Conservation (phyloP, 176 grass and related monocot species). For the Oryza nivara region DNA sequence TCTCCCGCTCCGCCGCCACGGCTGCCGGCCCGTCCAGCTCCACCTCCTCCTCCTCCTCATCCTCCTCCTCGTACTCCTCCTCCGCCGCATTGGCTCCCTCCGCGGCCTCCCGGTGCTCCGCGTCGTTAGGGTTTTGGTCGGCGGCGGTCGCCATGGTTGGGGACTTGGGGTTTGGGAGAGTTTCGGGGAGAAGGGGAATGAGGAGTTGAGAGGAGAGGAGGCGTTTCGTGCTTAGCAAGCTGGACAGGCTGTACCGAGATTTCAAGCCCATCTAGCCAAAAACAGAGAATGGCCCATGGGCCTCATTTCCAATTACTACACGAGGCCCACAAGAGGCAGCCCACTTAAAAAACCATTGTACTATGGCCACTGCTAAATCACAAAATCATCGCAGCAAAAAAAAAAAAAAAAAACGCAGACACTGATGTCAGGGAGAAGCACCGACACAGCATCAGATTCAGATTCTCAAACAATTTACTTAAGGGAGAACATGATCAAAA, state of each 20-base stretch:
- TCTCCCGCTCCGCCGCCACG: conserved; percentile 52
- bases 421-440: not conserved
- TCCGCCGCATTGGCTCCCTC: conserved; percentile 24
- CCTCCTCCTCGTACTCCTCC: conserved; percentile 43
- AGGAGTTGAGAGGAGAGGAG: not conserved
- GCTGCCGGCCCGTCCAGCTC: conserved; percentile 51
- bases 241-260: not conserved
- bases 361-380: not conserved
- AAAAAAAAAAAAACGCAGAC: not conserved
- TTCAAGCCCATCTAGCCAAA: not conserved
- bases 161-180: not conserved
- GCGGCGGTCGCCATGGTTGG: conserved; percentile 54
- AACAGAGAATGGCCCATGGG: not conserved
- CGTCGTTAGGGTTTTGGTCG: conserved; percentile 48
- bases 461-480: not conserved
- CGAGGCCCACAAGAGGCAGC: not conserved
- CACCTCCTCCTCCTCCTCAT: conserved; percentile 47
- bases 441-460: not conserved
- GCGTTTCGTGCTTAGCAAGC: conserved; percentile 26
- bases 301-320: not conserved
- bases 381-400: too few species aligned
- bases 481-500: too few species aligned
- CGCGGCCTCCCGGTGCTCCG: not conserved
- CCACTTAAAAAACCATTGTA: not conserved
- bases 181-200: not conserved